Evolutionary conservation across 805 yeast genomes (phyloP).

Genomic region (Suhomyces prunicola): DNA sequence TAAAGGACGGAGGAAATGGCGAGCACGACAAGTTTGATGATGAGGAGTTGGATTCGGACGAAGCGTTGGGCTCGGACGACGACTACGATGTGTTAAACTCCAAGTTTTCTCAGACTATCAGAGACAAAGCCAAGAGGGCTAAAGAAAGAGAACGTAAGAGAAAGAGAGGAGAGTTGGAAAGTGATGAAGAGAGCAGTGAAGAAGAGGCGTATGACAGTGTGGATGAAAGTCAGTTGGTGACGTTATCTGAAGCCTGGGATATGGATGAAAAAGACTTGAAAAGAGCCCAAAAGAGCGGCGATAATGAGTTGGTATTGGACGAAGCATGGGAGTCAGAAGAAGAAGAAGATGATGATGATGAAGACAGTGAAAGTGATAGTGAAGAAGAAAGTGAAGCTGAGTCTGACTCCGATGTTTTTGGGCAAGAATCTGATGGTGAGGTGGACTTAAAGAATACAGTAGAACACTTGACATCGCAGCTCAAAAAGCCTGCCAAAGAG

Average conservation of each 20-base stretch:
- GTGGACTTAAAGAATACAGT: conserved; percentile 51
- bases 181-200: conserved; percentile 33
- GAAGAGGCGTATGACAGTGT: conserved; percentile 63
- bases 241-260: conserved; percentile 89
- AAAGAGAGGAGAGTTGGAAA: conserved; percentile 18
- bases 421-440: conserved; percentile 40
- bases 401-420: conserved; percentile 24
- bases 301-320: conserved; percentile 25
- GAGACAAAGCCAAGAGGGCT: conserved; percentile 48
- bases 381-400: conserved; percentile 16
- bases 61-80: conserved; percentile 81
- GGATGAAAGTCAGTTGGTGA: conserved; percentile 71
- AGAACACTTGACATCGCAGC: conserved; percentile 32
- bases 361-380: conserved; percentile 22
- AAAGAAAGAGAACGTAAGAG: conserved; percentile 30
- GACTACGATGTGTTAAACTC: conserved; percentile 60
- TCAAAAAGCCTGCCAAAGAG: conserved; percentile 33
- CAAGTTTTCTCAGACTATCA: conserved; percentile 64
- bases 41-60: conserved; percentile 80
- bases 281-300: conserved; percentile 11
- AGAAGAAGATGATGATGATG: conserved; percentile 13
- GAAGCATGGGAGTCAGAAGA: conserved; percentile 29
- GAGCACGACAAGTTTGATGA: conserved; percentile 43
- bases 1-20: conserved; percentile 20
- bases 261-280: conserved; percentile 56